Evolutionary conservation across 306 rosid genomes (phyloP), one percentile per base, ranked within the genome.

Genomic region (Casuarina glauca): DNA sequence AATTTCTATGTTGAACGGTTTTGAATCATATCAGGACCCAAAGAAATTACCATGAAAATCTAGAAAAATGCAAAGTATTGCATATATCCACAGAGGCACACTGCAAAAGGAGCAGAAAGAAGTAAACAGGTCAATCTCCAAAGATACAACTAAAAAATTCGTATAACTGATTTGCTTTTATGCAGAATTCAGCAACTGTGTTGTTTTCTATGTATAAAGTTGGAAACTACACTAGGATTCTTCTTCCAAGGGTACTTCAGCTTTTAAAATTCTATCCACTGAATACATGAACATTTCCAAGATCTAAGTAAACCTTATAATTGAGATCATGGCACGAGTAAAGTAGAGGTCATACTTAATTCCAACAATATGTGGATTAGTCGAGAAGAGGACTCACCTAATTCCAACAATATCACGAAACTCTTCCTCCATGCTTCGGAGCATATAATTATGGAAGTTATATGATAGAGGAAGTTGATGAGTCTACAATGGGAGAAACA

Each of bases 351-450:
- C 32, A 26, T 26, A 26, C 32, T 26, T 26, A 74, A 44, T 38
- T 71, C 44, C 32, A 26, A 26, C 32, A 69, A 13, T 64, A 26
- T 50, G 50, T 51, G 41, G 73, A 46, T 57, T 48, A 35, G 44
- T 81, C 12, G 12, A 54, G 41, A 54, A 82, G 72, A 38, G 32
- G 32, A 26, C 62, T 20, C 75, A 95, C 97, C 95, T 92, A 72
- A 95, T 81, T 50, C 98, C 98, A 68, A 95, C 97, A 20, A 92
- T 89, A 76, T 92, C 92, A 9, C 96, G 88, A 74, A 95, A 92
- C 62, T 95, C 98, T 3, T 95, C 97, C 49, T 95, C 97, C 98
- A 95, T 89, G 92, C 97, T 95, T 74, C 97, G 93, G 63, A 95
- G 90, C 95, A 95, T 91, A 74, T 95, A 95, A 79, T 87, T 95